Conservation (phyloP, 208 protist genomes). For the Trypanosoma vivax region DNA sequence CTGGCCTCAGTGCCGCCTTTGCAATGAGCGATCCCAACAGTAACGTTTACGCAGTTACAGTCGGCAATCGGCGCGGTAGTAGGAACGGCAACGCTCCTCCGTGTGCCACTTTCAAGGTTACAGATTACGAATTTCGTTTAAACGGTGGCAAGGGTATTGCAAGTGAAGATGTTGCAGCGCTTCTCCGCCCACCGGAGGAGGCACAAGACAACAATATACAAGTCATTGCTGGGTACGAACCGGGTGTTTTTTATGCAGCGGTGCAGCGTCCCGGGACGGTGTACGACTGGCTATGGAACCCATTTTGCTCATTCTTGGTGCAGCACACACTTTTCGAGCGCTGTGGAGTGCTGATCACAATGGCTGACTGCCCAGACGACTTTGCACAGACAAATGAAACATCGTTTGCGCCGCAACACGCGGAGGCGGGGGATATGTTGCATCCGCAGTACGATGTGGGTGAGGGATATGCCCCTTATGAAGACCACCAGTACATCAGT, state of each 20-base stretch:
- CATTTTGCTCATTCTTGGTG: slow-evolving; percentile 59
- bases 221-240: slow-evolving; percentile 73
- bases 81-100: slow-evolving; percentile 13
- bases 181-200: slow-evolving; percentile 41
- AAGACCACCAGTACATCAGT: background rate
- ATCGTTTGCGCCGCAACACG: background rate
- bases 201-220: slow-evolving; percentile 31
- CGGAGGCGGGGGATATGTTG: background rate
- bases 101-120: slow-evolving; percentile 75
- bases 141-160: slow-evolving; percentile 46
- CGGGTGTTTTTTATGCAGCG: slow-evolving; percentile 71
- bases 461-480: background rate
- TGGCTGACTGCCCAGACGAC: slow-evolving; percentile 71
- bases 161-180: slow-evolving; percentile 36
- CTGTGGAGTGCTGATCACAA: slow-evolving; percentile 74
- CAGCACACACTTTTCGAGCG: slow-evolving; percentile 61
- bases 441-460: background rate
- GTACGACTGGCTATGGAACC: slow-evolving; percentile 74
- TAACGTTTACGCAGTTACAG: background rate
- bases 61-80: background rate
- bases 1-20: slow-evolving; percentile 53
- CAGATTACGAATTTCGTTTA: slow-evolving; percentile 58
- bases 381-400: slow-evolving; percentile 18
- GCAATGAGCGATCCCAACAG: slow-evolving; percentile 25
- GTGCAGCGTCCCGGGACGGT: slow-evolving; percentile 71